Evolutionary conservation across 2,329 filamentous ascomycete genomes (phyloP), one percentile per base, ranked within the genome.

Genomic region (Metarhizium humberi): DNA sequence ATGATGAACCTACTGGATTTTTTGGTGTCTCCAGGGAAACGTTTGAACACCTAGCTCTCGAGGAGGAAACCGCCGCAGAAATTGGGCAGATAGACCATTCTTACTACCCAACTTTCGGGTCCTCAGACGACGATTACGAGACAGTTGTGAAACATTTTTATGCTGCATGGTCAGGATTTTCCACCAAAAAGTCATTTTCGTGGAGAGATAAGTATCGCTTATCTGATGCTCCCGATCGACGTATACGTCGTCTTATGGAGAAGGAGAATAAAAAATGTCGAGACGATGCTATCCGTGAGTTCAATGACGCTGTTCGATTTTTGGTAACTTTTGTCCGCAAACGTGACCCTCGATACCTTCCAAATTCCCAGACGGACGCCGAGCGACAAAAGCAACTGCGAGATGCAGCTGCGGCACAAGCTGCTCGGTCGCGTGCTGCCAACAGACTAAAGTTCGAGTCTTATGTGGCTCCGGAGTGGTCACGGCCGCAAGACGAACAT

Each of bases 281-380:
- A 53, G 92, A 96, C 20, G 88, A 92, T 53, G 90, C 85, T 3
- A 82, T 88, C 11, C 82, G 87, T 55, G 89, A 96, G 61, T 97
- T 96, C 74, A 97, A 96, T 70, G 91, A 96, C 58, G 88, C 91
- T 3, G 90, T 99, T 34, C 77, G 90, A 55, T 88, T 90, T 6
- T 78, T 99, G 13, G 87, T 97, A 2, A 79, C 85, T 2, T 97
- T 97, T 70, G 87, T 92, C 16, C 86, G 90, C 61, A 97, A 96
- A 73, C 82, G 94, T 38, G 94, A 99, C 67, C 90, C 91, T 0
- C 84, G 94, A 47, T 95, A 90, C 66, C 79, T 87, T 6, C 80
- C 85, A 30, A 92, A 90, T 62, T 81, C 78, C 0, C 87, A 92
- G 65, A 88, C 84, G 18, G 88, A 95, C 63, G 85, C 82, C 11